These are phyloP conservation scores for Colletotrichum acutatum DNA, from an alignment of 2,329 filamentous ascomycete genomes.

Conservation along the genomic window DNA sequence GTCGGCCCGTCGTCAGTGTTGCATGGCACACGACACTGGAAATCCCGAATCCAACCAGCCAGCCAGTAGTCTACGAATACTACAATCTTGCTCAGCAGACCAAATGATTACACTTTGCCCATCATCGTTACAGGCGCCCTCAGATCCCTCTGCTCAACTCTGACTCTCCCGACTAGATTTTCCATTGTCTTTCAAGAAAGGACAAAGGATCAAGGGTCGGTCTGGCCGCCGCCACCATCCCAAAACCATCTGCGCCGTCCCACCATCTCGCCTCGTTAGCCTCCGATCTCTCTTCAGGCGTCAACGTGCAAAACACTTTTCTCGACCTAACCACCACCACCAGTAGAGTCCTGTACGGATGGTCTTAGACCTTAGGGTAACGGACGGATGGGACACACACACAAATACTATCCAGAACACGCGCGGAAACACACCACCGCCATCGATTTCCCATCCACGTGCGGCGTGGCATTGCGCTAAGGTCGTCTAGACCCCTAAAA, in stretches of 20 bases:
- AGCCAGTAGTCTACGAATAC: too few species aligned
- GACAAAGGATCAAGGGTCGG: not conserved
- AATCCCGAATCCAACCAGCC: not conserved
- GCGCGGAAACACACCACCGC: not conserved
- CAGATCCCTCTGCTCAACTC: not conserved
- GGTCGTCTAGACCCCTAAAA: conserved; percentile 21
- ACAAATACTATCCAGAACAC: not conserved
- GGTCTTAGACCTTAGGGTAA: too few species aligned
- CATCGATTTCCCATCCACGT: conserved; percentile 9
- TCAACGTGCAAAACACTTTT: not conserved
- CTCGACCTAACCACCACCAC: not conserved
- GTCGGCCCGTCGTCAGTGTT: not conserved
- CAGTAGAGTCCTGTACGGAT: not conserved
- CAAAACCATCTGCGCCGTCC: not conserved
- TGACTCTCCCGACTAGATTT: not conserved
- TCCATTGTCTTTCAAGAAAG: not conserved
- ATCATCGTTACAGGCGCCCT: not conserved
- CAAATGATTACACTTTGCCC: conserved; percentile 2
- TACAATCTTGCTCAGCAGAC: not conserved
- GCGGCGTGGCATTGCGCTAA: conserved; percentile 6
- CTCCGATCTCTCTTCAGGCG: conserved; percentile 13
- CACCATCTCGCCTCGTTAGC: conserved; percentile 13
- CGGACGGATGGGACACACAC: not conserved
- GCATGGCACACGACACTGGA: not conserved
- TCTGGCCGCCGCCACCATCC: not conserved